Conservation (phyloP, 257 asterid genomes). For the Plantago ovata region DNA sequence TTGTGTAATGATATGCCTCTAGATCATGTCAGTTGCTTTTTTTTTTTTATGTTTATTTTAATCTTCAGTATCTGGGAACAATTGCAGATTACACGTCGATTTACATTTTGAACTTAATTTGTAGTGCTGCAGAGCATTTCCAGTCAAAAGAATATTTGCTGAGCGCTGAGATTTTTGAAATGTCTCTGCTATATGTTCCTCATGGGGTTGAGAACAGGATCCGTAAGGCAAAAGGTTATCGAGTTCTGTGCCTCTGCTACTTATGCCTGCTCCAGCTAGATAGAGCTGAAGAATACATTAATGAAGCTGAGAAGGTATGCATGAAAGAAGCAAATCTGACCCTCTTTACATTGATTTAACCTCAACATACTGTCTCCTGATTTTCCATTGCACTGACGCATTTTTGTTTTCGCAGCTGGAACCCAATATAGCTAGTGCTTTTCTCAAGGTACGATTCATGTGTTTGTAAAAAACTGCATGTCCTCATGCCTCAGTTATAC, state of each 20-base stretch:
- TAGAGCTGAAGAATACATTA: slow-evolving; percentile 91
- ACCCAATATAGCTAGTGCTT: slow-evolving; percentile 78
- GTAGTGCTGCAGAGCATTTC: slow-evolving; percentile 86
- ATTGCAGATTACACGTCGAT: neutral
- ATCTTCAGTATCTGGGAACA: neutral
- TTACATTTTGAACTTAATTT: slow-evolving; percentile 16
- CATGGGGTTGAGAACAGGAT: slow-evolving; percentile 69
- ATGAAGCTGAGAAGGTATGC: slow-evolving; percentile 91
- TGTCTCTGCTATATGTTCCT: slow-evolving; percentile 78
- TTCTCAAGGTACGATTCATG: slow-evolving; percentile 72
- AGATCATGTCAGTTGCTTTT: no score
- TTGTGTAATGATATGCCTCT: no score
- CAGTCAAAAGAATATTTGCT: slow-evolving; percentile 70
- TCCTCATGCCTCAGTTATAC: slow-evolving; percentile 13
- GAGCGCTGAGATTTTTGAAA: slow-evolving; percentile 88
- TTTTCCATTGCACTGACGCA: slow-evolving; percentile 22
- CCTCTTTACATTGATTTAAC: slow-evolving; percentile 19
- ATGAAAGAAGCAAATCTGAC: slow-evolving; percentile 1
- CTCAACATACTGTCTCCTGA: slow-evolving; percentile 8
- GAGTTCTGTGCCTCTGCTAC: slow-evolving; percentile 87
- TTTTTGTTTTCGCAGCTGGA: slow-evolving; percentile 72
- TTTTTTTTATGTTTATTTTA: no score
- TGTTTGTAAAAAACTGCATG: slow-evolving; percentile 4
- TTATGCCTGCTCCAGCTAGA: slow-evolving; percentile 79
- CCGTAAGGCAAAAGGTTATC: slow-evolving; percentile 84